Base-by-base conservation (phyloP, 768 basidiomycete genomes). In the Chalciporus sphaerocephalus region DNA sequence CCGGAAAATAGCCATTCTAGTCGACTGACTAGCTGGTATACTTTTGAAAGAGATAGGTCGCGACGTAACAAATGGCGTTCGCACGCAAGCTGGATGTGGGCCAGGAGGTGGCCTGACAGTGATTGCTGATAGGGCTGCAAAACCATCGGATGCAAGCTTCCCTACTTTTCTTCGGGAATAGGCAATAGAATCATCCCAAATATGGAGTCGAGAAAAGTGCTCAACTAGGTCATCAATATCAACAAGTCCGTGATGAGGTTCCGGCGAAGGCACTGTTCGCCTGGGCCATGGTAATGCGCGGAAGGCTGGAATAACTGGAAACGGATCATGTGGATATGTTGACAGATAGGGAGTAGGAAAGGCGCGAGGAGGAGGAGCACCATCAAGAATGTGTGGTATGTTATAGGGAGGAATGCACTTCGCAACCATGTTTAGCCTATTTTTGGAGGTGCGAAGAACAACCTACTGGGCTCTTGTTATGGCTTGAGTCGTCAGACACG, bases 341-440 rank as follows among this genome's bases (percentile, higher is more conserved):
- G 59, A 45, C 9, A 57, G 57, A 42, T 60, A 64, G 2, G 17
- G 13, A 1, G 50, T 23, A 5, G 64, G 62, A 40, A 58, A 64
- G 1, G 61, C 61, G 28, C 61, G 54, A 0, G 36, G 41, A 0
- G 64, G 49, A 6, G 60, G 52, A 7, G 42, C 40, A 21, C 44
- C 30, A 8, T 54, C 45, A 30, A 61, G 34, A n/a, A 48, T 21
- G 15, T 45, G 34, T 22, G 2, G 5, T 9, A 9, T 3, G 17
- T n/a, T 4, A 9, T 6, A 5, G 5, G 40, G 33, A 33, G 40
- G n/a, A 12, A 15, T n/a, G n/a, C n/a, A n/a, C n/a, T n/a, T n/a
- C n/a, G n/a, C n/a, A n/a, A n/a, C n/a, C n/a, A n/a, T n/a, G n/a
- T n/a, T n/a, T n/a, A n/a, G n/a, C n/a, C n/a, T n/a, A n/a, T 8